These are phyloP conservation scores for Xanthoconium stramineum DNA, from an alignment of 768 basidiomycete genomes.

Conservation along the genomic window DNA sequence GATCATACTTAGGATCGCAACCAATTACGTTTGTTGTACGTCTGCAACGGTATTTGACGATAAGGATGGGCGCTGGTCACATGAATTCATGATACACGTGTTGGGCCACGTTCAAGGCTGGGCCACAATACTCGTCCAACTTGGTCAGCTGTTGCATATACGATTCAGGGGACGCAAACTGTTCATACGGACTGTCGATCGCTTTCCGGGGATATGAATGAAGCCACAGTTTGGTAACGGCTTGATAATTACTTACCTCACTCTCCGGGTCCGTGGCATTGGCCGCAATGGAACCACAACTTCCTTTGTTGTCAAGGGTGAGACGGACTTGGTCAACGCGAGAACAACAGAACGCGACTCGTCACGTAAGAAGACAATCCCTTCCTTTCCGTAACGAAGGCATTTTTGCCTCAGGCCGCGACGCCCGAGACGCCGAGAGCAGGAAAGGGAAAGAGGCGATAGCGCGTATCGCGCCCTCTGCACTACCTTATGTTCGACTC, in stretches of 20 bases:
- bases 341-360: background rate
- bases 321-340: slow-evolving; percentile 7
- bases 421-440: background rate
- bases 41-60: slow-evolving; percentile 25
- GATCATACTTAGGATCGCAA: background rate
- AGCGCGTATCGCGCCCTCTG: slow-evolving; percentile 15
- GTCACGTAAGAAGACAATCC: background rate
- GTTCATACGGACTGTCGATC: slow-evolving; percentile 15
- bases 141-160: background rate
- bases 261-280: slow-evolving; percentile 29
- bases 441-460: slow-evolving; percentile 13
- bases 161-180: slow-evolving; percentile 3
- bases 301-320: slow-evolving; percentile 9
- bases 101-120: slow-evolving; percentile 12
- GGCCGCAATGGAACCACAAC: background rate
- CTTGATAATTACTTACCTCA: slow-evolving; percentile 32
- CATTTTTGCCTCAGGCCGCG: background rate
- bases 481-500: background rate
- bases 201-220: slow-evolving; percentile 19
- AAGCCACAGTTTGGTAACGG: slow-evolving; percentile 14
- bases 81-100: slow-evolving; percentile 20
- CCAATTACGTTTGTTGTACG: slow-evolving; percentile 2
- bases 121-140: background rate
- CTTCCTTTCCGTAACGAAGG: background rate
- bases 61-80: slow-evolving; percentile 15